phyloP scores from a whole-genome alignment of 2,329 filamentous ascomycete genomes.

The Aspergillus hiratsukae region DNA sequence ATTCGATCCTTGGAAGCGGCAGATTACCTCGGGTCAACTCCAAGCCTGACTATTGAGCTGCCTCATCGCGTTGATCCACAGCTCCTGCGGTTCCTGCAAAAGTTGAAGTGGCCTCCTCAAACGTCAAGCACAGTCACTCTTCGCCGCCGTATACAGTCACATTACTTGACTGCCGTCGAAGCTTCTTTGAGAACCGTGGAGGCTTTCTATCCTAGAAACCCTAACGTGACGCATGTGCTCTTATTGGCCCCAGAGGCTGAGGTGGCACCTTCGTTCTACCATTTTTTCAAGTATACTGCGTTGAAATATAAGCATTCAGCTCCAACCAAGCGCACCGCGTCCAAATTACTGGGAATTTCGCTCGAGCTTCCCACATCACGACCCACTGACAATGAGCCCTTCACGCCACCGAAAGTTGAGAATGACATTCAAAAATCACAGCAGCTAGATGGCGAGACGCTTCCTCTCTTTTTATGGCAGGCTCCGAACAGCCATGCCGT shows the following conservation, averaged over 20 bases:
- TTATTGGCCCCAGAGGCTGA: constrained; percentile 77
- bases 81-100: constrained; percentile 58
- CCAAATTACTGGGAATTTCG: constrained; percentile 69
- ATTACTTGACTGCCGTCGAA: constrained; percentile 61
- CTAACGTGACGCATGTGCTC: constrained; percentile 68
- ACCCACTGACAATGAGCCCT: constrained; percentile 55
- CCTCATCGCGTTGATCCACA: constrained; percentile 64
- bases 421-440: neutral
- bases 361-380: constrained; percentile 62
- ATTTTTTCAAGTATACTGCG: constrained; percentile 75
- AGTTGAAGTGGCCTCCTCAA: constrained; percentile 64
- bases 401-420: constrained; percentile 45
- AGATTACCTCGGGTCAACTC: constrained; percentile 67
- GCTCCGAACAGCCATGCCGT: constrained; percentile 76
- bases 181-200: constrained; percentile 74
- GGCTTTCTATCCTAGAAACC: constrained; percentile 74
- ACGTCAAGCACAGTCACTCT: constrained; percentile 56
- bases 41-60: constrained; percentile 79
- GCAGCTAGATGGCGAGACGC: constrained; percentile 23
- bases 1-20: constrained; percentile 70
- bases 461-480: constrained; percentile 74
- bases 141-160: constrained; percentile 65
- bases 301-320: constrained; percentile 73
- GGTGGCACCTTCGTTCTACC: constrained; percentile 74
- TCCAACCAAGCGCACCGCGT: constrained; percentile 40